Conservation (phyloP, 2,329 filamentous ascomycete genomes). For the Claviceps sp. region DNA sequence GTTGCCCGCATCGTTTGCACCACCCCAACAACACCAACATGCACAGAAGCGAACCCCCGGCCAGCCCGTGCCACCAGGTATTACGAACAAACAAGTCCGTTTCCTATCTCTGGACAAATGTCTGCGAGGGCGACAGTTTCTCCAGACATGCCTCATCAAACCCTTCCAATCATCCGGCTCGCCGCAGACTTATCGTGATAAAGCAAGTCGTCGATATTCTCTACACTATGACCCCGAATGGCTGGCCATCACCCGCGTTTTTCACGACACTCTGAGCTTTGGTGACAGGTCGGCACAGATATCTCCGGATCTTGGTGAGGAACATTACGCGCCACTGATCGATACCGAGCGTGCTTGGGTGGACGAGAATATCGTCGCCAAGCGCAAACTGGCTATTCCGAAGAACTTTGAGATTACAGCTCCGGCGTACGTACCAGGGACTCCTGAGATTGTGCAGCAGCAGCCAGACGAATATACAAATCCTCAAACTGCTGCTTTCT, state of each 20-base stretch:
- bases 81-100: slow-evolving; percentile 64
- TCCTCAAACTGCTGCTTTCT: slow-evolving; percentile 73
- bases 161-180: slow-evolving; percentile 26
- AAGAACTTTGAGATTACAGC: slow-evolving; percentile 68
- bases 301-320: slow-evolving; percentile 53
- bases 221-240: slow-evolving; percentile 86
- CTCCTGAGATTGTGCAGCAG: slow-evolving; percentile 43
- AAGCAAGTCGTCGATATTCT: slow-evolving; percentile 31
- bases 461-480: slow-evolving; percentile 74
- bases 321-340: slow-evolving; percentile 54
- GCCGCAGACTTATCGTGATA: slow-evolving; percentile 9
- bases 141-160: slow-evolving; percentile 60
- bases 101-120: slow-evolving; percentile 93
- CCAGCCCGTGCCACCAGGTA: slow-evolving; percentile 54
- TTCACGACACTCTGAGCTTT: slow-evolving; percentile 51
- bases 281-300: slow-evolving; percentile 43
- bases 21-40: slow-evolving; percentile 15
- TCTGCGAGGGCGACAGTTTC: slow-evolving; percentile 62
- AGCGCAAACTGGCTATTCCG: slow-evolving; percentile 54
- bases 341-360: slow-evolving; percentile 66
- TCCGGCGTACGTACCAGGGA: slow-evolving; percentile 48
- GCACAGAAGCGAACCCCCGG: slow-evolving; percentile 30
- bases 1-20: slow-evolving; percentile 62
- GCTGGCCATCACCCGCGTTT: slow-evolving; percentile 82
- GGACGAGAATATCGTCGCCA: slow-evolving; percentile 54